phyloP scores from a whole-genome alignment of 2,329 filamentous ascomycete species.

The Fusarium torulosum region DNA sequence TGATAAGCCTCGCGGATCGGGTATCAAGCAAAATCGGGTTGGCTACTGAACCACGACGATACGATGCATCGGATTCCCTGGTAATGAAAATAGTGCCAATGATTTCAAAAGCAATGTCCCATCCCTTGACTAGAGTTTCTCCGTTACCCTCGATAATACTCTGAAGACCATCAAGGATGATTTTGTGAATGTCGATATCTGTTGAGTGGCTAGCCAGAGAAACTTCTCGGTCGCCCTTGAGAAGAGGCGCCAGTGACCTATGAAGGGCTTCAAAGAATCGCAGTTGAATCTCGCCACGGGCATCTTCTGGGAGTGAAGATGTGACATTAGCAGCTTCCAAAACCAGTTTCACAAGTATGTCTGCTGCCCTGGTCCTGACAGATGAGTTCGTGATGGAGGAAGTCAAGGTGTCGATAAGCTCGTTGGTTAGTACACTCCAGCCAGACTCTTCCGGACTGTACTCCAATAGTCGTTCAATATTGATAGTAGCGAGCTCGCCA shows the following conservation, averaged over 20 bases:
- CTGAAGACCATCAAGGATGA: slow-evolving; percentile 83
- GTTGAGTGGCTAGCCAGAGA: slow-evolving; percentile 71
- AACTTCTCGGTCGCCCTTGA: slow-evolving; percentile 63
- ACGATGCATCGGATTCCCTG: slow-evolving; percentile 53
- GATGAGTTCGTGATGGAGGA: slow-evolving; percentile 62
- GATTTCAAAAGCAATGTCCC: slow-evolving; percentile 87
- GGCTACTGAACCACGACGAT: slow-evolving; percentile 47
- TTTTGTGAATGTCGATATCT: slow-evolving; percentile 84
- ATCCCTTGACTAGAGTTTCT: slow-evolving; percentile 84
- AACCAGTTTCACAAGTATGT: slow-evolving; percentile 70
- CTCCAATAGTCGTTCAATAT: slow-evolving; percentile 78
- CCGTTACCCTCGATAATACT: slow-evolving; percentile 89
- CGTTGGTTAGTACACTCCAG: slow-evolving; percentile 75
- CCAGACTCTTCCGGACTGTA: slow-evolving; percentile 77
- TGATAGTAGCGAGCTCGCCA: slow-evolving; percentile 78
- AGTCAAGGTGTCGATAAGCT: slow-evolving; percentile 65
- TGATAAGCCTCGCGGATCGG: slow-evolving; percentile 79
- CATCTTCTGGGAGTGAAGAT: slow-evolving; percentile 62
- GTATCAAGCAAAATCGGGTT: slow-evolving; percentile 60
- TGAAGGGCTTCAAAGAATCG: slow-evolving; percentile 76
- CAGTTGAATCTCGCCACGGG: slow-evolving; percentile 74
- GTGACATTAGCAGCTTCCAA: slow-evolving; percentile 70
- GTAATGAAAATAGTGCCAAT: slow-evolving; percentile 82
- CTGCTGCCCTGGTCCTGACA: slow-evolving; percentile 71
- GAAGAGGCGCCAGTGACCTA: slow-evolving; percentile 68